Evolutionary conservation across 768 basidiomycete genomes (phyloP).

Genomic region (Rhodosporidiobolus sp.): DNA sequence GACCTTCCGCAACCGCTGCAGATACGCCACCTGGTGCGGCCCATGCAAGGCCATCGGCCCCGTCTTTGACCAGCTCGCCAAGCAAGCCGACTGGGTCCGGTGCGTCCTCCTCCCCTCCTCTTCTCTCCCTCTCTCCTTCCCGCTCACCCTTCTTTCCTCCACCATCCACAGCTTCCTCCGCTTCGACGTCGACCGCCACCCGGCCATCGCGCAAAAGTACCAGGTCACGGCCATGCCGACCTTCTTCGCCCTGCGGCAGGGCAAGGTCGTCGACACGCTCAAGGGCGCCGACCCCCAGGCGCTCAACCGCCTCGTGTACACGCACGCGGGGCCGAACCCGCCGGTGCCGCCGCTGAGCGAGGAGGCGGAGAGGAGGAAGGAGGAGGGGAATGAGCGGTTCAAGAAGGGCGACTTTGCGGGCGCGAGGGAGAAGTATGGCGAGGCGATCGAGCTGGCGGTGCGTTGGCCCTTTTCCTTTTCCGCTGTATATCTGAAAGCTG

Average conservation of each 20-base stretch:
- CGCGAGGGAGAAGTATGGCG: conserved; percentile 9
- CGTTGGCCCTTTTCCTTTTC: not conserved
- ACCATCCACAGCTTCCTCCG: conserved; percentile 6
- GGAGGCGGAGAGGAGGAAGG: conserved; percentile 24
- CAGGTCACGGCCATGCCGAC: conserved; percentile 37
- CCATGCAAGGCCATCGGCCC: conserved; percentile 37
- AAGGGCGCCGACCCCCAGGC: conserved; percentile 38
- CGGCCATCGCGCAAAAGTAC: conserved; percentile 17
- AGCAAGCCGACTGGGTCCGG: conserved; percentile 17
- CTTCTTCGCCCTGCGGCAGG: conserved; percentile 32
- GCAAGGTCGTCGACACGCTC: conserved; percentile 29
- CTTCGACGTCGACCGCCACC: conserved; percentile 20
- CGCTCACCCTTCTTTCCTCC: not conserved
- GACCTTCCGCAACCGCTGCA: not conserved
- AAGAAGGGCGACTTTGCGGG: conserved; percentile 10
- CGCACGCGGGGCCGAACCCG: conserved; percentile 39
- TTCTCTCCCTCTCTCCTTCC: not conserved
- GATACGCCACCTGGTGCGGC: conserved; percentile 9
- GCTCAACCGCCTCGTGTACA: conserved; percentile 18
- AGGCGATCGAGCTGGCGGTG: conserved; percentile 25
- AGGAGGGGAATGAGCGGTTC: conserved; percentile 25
- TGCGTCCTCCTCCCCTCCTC: not conserved
- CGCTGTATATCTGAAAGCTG: no score
- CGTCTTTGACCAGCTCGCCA: conserved; percentile 21
- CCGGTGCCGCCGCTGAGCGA: conserved; percentile 21